These are phyloP conservation scores for Secale cereale DNA, from an alignment of 176 grass and related monocot species.

Conservation along the genomic window DNA sequence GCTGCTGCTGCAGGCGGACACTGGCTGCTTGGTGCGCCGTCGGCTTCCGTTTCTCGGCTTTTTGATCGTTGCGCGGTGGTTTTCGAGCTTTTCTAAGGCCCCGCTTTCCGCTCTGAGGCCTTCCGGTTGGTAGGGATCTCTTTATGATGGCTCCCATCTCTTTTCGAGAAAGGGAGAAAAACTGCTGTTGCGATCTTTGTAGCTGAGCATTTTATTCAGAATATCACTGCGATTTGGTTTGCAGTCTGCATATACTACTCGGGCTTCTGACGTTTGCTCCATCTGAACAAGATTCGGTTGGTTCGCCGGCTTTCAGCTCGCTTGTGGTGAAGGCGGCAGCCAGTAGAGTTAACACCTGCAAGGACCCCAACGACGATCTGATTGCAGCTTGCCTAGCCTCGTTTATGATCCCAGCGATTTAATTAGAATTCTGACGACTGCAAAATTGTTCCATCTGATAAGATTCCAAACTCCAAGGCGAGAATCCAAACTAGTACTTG, in stretches of 20 bases:
- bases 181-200: neutral
- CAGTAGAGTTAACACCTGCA: neutral
- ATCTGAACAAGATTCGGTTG: neutral
- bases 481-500: neutral
- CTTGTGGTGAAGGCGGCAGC: conserved; percentile 2
- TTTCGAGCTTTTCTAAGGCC: neutral
- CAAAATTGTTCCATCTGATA: neutral
- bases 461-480: neutral
- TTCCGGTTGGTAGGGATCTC: neutral
- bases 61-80: neutral
- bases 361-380: neutral
- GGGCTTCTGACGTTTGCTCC: neutral
- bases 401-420: neutral
- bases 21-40: neutral
- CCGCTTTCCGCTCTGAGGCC: neutral
- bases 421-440: neutral
- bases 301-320: neutral
- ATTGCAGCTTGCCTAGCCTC: neutral
- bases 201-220: neutral
- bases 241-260: too few species aligned
- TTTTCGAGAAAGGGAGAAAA: neutral
- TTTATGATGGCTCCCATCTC: neutral
- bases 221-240: neutral
- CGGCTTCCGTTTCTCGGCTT: neutral
- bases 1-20: neutral